phyloP scores from a whole-genome alignment of 257 asterid genomes.

The Solanum chiquidenum region DNA sequence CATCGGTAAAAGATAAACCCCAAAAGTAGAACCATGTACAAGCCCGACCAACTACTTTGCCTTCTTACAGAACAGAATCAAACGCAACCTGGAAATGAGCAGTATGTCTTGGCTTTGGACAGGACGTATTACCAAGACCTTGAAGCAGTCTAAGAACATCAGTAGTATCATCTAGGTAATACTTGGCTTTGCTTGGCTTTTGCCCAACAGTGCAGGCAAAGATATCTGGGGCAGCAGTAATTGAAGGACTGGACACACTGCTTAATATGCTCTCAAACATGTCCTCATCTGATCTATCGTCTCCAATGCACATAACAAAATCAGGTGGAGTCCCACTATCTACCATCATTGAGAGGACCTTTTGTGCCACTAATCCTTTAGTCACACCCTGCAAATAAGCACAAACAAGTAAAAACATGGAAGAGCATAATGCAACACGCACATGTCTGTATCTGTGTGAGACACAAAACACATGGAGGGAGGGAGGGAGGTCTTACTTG shows the following conservation, averaged over 20 bases:
- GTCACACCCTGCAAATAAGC: constrained; percentile 67
- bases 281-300: constrained; percentile 82
- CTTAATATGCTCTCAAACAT: constrained; percentile 82
- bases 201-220: constrained; percentile 94
- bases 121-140: constrained; percentile 55
- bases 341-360: constrained; percentile 52
- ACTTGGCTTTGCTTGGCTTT: constrained; percentile 92
- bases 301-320: constrained; percentile 79
- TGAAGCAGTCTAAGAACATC: constrained; percentile 64
- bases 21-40: constrained; percentile 14
- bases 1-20: constrained; percentile 1
- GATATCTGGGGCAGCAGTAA: constrained; percentile 46
- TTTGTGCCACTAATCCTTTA: constrained; percentile 68
- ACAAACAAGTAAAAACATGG: neutral
- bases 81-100: constrained; percentile 49
- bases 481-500: constrained; percentile 37
- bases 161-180: constrained; percentile 67
- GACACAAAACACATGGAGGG: neutral
- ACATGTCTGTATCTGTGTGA: neutral
- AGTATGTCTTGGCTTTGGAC: constrained; percentile 42
- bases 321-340: constrained; percentile 45
- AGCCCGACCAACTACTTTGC: neutral
- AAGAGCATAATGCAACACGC: neutral
- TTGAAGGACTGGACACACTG: constrained; percentile 26
- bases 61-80: constrained; percentile 25